A percentile compares a stretch with the other conserved stretches of the same genome.
Conservation (phyloP, 352 stramenopile genomes). For the Phytophthora fragariae region DNA sequence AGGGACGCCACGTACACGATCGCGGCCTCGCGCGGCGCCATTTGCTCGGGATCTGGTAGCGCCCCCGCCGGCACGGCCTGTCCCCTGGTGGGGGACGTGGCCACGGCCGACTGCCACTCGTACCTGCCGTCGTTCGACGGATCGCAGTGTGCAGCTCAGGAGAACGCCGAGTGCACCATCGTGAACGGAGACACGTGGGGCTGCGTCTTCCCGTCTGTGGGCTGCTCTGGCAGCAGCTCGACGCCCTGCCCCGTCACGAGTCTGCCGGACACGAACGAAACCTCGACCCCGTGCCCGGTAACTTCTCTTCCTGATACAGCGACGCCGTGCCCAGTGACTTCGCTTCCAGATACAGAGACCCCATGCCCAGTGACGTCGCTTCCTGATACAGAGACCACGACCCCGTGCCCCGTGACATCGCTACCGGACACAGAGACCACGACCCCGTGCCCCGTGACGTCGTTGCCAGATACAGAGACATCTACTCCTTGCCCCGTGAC, state of each 20-base stretch:
- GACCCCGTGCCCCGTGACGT: neutral
- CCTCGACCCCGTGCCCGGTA: constrained; percentile 13
- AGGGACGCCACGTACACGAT: constrained; percentile 58
- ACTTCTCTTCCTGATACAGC: no score
- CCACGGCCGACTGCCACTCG: constrained; percentile 51
- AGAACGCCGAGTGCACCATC: constrained; percentile 45
- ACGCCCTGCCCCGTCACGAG: constrained; percentile 19
- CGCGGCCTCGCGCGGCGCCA: constrained; percentile 37
- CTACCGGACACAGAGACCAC: constrained; percentile 15
- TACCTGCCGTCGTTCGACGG: constrained; percentile 53
- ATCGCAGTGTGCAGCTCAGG: constrained; percentile 41
- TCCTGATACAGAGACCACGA: no score
- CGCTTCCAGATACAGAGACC: no score
- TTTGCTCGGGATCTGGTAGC: constrained; percentile 56
- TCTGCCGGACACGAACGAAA: constrained; percentile 17
- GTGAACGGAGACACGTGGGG: no score
- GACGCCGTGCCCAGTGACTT: no score
- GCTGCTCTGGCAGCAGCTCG: constrained; percentile 15
- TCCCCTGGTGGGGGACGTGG: constrained; percentile 53
- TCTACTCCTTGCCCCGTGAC: constrained; percentile 11
- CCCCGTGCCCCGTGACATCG: neutral
- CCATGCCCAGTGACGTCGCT: no score
- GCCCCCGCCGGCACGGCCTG: constrained; percentile 53
- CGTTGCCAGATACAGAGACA: neutral
- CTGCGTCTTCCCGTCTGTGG: constrained; percentile 31